Evolutionary conservation across 371 early-diverging fungal species (phyloP).

Genomic region (Mortierella sp.): DNA sequence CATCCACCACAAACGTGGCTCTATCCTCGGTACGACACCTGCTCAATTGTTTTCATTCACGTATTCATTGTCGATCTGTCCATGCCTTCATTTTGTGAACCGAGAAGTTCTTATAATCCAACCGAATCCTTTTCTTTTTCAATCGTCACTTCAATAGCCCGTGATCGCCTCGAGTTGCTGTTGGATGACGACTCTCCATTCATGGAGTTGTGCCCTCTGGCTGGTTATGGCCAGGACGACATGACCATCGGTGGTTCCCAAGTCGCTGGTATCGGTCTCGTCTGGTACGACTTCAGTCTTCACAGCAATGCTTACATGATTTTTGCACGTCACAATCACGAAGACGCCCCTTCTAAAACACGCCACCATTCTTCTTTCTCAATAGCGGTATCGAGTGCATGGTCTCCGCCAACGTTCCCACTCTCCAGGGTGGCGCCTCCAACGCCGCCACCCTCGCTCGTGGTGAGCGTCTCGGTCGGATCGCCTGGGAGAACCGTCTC

Average conservation of each 20-base stretch:
- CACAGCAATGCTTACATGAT: no score
- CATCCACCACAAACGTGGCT: slow-evolving; percentile 76
- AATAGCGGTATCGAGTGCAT: slow-evolving; percentile 76
- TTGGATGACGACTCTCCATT: slow-evolving; percentile 82
- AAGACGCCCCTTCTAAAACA: not conserved
- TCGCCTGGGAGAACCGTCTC: slow-evolving; percentile 71
- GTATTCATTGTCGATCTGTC: not conserved
- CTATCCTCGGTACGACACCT: slow-evolving; percentile 67
- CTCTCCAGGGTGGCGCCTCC: slow-evolving; percentile 73
- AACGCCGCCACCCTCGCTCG: slow-evolving; percentile 73
- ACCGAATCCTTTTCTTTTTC: not conserved
- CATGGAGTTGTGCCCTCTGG: slow-evolving; percentile 76
- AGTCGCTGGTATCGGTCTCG: slow-evolving; percentile 79
- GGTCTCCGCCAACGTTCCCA: slow-evolving; percentile 76
- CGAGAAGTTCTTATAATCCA: not conserved
- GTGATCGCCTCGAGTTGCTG: slow-evolving; percentile 75
- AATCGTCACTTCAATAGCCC: slow-evolving; percentile 57
- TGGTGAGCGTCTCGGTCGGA: slow-evolving; percentile 68
- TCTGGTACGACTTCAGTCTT: slow-evolving; percentile 62
- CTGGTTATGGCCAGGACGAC: slow-evolving; percentile 79
- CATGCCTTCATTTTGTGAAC: not conserved
- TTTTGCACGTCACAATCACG: not conserved
- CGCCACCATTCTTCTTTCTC: not conserved
- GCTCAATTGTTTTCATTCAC: not conserved
- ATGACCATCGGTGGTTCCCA: slow-evolving; percentile 81